Evolutionary conservation across 2,329 filamentous ascomycete genomes (phyloP), one percentile per base, ranked within the genome.

Genomic region (Zasmidium citrigriseum): DNA sequence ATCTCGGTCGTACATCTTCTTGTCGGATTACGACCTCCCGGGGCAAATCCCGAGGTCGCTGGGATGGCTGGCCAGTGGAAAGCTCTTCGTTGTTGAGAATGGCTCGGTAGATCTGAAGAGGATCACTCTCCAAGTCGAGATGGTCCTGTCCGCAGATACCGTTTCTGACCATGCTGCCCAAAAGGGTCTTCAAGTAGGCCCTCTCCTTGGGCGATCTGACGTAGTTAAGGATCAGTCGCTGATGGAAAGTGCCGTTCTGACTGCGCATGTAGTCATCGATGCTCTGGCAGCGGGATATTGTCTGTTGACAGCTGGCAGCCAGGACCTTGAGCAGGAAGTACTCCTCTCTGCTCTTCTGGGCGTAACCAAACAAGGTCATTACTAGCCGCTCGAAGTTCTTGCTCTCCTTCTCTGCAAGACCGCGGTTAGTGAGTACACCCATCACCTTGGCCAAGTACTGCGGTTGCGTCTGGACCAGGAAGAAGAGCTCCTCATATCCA

Each of bases 21-120:
- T 99, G 95, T 66, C 93, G 89, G 73, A 99, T 97, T n/a, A 95
- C 95, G 66, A 96, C 83, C 72, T 99, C 95, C 62, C 93, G 86
- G 0, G 91, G 89, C 29, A 99, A 88, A 66, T 97, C 92, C 14
- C 91, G 86, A 29, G 87, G 89, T 62, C 95, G 85, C 51, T 84
- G 85, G 72, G 93, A 96, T 20, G 91, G 86, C 64, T 87, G 86
- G 3, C 95, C 95, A 0, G 95, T 99, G 18, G 91, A 88, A 22
- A 99, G 85, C 76, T 99, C 95, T 75, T 98, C 93, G 68, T 99
- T 96, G 78, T 96, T 98, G 77, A 99, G 96, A 14, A 91, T 88
- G 4, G 92, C 95, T 45, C 90, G 86, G 76, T 99, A 98, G 57
- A 99, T 99, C 68, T 98, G 93, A 80, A 98, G 89, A 0, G 95